Evolutionary conservation across 1,284 basidiomycete genomes (phyloP).

Genomic region (Apiotrichum sp.): DNA sequence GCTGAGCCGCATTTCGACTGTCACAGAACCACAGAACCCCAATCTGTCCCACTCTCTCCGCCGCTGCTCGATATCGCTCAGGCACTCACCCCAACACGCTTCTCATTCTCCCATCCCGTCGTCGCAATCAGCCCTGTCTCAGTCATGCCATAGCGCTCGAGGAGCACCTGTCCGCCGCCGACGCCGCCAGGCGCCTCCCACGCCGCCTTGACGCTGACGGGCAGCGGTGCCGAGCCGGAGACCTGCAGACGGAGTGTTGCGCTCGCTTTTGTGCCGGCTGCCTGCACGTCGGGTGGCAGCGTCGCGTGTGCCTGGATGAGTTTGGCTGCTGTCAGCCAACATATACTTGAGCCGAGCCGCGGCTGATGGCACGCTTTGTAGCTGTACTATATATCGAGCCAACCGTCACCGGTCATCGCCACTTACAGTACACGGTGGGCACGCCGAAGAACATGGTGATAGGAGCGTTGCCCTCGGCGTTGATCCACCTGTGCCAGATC

Average conservation of each 20-base stretch:
- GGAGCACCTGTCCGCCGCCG: slow-evolving; percentile 36
- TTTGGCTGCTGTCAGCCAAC: slow-evolving; percentile 14
- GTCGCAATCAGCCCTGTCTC: slow-evolving; percentile 43
- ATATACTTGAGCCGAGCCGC: no score
- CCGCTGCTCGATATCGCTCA: neutral
- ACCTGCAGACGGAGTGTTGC: slow-evolving; percentile 36
- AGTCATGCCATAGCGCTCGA: slow-evolving; percentile 45
- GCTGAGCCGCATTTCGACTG: no score
- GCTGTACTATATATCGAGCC: no score
- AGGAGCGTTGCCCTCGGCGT: slow-evolving; percentile 17
- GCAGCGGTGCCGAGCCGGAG: slow-evolving; percentile 40
- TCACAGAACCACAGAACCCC: no score
- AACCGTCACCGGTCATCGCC: no score
- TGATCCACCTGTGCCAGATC: slow-evolving; percentile 34
- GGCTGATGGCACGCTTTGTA: no score
- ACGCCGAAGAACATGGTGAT: slow-evolving; percentile 38
- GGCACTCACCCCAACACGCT: slow-evolving; percentile 28
- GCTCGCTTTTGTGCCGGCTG: slow-evolving; percentile 27
- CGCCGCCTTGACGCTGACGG: slow-evolving; percentile 33
- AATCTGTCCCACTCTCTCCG: no score
- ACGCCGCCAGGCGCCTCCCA: slow-evolving; percentile 32
- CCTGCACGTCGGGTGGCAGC: slow-evolving; percentile 19
- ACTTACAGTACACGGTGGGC: slow-evolving; percentile 31
- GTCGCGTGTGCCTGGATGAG: slow-evolving; percentile 23
- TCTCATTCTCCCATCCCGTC: slow-evolving; percentile 34